phyloP scores from a whole-genome alignment of 2,329 filamentous ascomycete species.

The Neocucurbitaria cava region DNA sequence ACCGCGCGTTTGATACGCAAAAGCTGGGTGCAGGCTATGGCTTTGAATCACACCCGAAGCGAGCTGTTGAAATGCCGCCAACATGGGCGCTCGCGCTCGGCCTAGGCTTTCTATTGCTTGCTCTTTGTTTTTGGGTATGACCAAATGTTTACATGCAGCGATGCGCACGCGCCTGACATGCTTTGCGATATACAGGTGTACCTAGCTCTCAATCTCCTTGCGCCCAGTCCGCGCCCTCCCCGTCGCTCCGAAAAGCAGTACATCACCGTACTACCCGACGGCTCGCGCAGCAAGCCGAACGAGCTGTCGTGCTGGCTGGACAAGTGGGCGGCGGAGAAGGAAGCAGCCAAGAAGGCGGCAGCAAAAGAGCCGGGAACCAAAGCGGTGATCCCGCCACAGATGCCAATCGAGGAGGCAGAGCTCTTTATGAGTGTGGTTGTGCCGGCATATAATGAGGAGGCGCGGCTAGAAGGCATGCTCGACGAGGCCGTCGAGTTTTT shows the following conservation, averaged over 20 bases:
- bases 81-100: slow-evolving; percentile 41
- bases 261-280: slow-evolving; percentile 73
- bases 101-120: slow-evolving; percentile 30
- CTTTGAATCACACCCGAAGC: slow-evolving; percentile 33
- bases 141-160: not conserved
- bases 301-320: slow-evolving; percentile 88
- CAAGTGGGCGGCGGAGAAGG: slow-evolving; percentile 68
- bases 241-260: slow-evolving; percentile 84
- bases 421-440: slow-evolving; percentile 92
- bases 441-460: slow-evolving; percentile 93
- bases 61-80: slow-evolving; percentile 37
- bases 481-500: slow-evolving; percentile 90
- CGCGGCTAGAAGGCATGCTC: slow-evolving; percentile 81
- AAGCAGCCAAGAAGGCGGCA: slow-evolving; percentile 45
- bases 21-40: slow-evolving; percentile 32
- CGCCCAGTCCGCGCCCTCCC: slow-evolving; percentile 78
- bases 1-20: slow-evolving; percentile 36
- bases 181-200: slow-evolving; percentile 62
- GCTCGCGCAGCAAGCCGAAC: slow-evolving; percentile 61
- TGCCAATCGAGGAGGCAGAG: slow-evolving; percentile 74
- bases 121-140: slow-evolving; percentile 41
- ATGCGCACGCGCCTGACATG: slow-evolving; percentile 3
- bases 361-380: slow-evolving; percentile 30
- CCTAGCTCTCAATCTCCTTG: slow-evolving; percentile 73
- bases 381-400: slow-evolving; percentile 43